A percentile compares a stretch with the other conserved stretches of the same genome.
Conservation (phyloP, 495 filamentous ascomycete genomes). For the Podospora sp. region DNA sequence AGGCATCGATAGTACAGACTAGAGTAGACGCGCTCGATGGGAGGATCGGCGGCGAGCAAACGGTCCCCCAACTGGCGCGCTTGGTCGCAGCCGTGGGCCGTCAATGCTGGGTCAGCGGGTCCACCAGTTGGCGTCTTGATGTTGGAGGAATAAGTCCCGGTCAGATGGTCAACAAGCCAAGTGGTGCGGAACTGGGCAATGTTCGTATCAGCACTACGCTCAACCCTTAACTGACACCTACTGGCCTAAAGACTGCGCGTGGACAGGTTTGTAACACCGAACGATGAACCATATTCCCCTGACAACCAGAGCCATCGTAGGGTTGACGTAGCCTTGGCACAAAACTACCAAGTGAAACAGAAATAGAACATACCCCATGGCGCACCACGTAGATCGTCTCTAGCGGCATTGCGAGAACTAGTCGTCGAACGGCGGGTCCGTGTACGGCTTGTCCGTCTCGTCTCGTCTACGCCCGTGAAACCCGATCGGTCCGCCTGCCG, state of each 20-base stretch:
- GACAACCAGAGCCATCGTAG: not conserved
- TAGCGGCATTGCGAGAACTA: conserved; percentile 46
- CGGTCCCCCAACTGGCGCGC: conserved; percentile 74
- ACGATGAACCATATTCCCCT: conserved; percentile 4
- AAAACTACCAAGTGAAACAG: conserved; percentile 5
- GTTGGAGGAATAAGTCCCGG: conserved; percentile 69
- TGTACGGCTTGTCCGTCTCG: not conserved
- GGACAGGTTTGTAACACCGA: not conserved
- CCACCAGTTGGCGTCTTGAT: conserved; percentile 82
- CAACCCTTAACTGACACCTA: not conserved
- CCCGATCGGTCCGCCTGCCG: not conserved
- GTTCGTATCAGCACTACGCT: conserved; percentile 7
- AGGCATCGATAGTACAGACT: conserved; percentile 92
- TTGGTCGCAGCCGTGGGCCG: conserved; percentile 82
- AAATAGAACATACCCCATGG: conserved; percentile 70
- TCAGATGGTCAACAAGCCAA: conserved; percentile 79
- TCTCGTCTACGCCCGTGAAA: not conserved
- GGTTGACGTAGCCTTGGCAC: no score
- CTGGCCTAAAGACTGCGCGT: not conserved
- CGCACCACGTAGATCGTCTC: conserved; percentile 84
- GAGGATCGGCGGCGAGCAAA: conserved; percentile 61
- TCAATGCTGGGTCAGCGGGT: conserved; percentile 81
- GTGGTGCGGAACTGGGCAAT: conserved; percentile 76
- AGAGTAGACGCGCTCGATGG: conserved; percentile 75
- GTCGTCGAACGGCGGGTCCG: not conserved